Conservation (phyloP, 495 filamentous ascomycete genomes). For the Endocarpon pusillum region DNA sequence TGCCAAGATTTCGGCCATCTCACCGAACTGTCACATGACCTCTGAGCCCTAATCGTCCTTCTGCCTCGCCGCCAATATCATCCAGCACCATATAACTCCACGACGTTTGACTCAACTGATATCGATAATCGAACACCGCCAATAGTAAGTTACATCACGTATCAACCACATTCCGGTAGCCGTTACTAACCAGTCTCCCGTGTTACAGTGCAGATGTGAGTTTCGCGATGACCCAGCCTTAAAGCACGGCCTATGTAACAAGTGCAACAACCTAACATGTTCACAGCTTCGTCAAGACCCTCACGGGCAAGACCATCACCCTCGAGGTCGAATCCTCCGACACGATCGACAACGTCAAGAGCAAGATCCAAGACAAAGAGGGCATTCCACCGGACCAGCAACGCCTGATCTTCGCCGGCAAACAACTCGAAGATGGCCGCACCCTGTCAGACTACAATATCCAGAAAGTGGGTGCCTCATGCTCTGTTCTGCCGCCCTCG, state of each 20-base stretch:
- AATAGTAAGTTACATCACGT: too few species aligned
- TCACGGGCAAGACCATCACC: slow-evolving; percentile 99
- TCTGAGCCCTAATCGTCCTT: too few species aligned
- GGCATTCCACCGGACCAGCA: slow-evolving; percentile 98
- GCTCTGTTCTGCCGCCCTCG: not conserved
- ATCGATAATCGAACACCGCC: too few species aligned
- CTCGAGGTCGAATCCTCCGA: slow-evolving; percentile 98
- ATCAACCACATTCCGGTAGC: too few species aligned
- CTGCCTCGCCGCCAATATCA: too few species aligned
- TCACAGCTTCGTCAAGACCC: slow-evolving; percentile 85
- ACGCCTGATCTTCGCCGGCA: slow-evolving; percentile 98
- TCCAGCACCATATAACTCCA: too few species aligned
- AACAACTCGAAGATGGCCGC: slow-evolving; percentile 98
- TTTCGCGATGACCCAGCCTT: slow-evolving; percentile 9
- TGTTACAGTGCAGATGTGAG: slow-evolving; percentile 66
- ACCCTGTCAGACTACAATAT: slow-evolving; percentile 99
- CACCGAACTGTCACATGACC: too few species aligned
- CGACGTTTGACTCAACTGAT: too few species aligned
- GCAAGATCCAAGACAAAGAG: slow-evolving; percentile 99
- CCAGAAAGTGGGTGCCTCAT: slow-evolving; percentile 70
- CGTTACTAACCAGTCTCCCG: too few species aligned
- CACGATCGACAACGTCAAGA: slow-evolving; percentile 97
- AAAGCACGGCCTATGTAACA: slow-evolving; percentile 13
- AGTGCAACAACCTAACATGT: slow-evolving; percentile 10
- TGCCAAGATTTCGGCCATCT: too few species aligned